These are phyloP conservation scores for Pseudogymnoascus sp. DNA, from an alignment of 2,329 filamentous ascomycete species.

Conservation along the genomic window DNA sequence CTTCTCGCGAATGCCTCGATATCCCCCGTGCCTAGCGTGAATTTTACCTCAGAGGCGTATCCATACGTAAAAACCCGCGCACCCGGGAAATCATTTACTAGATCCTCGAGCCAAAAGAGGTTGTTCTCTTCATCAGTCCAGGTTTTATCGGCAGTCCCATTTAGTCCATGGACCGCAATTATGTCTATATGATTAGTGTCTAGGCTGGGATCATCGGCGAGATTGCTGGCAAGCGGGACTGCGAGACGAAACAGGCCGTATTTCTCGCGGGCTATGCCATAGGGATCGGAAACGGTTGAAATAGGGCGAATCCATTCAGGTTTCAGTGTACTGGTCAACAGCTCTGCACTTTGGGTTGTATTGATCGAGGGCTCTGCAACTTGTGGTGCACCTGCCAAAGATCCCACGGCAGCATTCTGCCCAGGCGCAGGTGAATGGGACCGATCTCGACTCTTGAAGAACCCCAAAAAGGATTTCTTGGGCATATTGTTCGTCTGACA, in stretches of 20 bases:
- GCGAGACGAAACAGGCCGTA: neutral
- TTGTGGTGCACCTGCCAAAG: neutral
- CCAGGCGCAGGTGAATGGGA: neutral
- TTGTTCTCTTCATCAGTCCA: slow-evolving; percentile 18
- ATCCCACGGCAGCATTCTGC: neutral
- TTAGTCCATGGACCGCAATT: slow-evolving; percentile 17
- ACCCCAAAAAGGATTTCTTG: neutral
- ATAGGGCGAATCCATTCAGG: neutral
- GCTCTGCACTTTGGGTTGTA: neutral
- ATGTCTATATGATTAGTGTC: slow-evolving; percentile 11
- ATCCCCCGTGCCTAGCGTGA: slow-evolving; percentile 9
- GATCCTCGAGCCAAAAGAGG: slow-evolving; percentile 19
- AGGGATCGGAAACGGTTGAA: neutral
- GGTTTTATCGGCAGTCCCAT: slow-evolving; percentile 16
- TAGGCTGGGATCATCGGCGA: neutral
- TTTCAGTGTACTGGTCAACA: neutral
- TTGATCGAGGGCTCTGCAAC: neutral
- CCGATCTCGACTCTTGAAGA: neutral
- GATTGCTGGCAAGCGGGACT: neutral
- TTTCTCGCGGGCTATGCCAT: neutral
- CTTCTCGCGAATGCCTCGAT: slow-evolving; percentile 14
- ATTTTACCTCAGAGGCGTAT: slow-evolving; percentile 17
- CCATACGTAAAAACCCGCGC: slow-evolving; percentile 20
- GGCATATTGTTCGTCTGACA: neutral
- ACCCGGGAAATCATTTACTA: slow-evolving; percentile 15